Evolutionary conservation across 192 early-diverging fungal species (phyloP).

Genomic region (Coemansia sp.): DNA sequence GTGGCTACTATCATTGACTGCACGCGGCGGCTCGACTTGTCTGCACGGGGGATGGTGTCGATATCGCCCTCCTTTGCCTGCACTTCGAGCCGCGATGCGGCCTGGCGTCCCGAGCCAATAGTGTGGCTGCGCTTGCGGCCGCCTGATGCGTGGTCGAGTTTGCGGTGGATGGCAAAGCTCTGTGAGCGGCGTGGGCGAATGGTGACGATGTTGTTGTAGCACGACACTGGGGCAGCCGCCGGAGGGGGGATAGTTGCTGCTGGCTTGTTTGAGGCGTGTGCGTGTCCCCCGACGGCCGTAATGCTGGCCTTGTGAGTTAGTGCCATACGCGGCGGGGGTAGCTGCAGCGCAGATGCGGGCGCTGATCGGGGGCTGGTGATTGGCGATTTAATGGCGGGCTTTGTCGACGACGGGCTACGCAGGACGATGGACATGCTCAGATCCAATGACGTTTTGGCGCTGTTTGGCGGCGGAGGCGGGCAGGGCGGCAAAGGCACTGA

Average conservation of each 20-base stretch:
- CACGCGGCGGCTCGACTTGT: slow-evolving; percentile 30
- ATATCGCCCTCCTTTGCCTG: background rate
- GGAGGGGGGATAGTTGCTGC: background rate
- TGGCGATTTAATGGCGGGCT: slow-evolving; percentile 20
- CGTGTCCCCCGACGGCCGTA: slow-evolving; percentile 39
- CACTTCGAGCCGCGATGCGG: slow-evolving; percentile 1
- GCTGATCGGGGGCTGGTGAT: background rate
- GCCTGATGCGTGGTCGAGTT: slow-evolving; percentile 22
- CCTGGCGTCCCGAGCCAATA: slow-evolving; percentile 36
- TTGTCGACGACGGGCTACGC: slow-evolving; percentile 42
- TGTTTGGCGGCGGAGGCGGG: background rate
- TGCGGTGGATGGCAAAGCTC: slow-evolving; percentile 41
- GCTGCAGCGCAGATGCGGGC: background rate
- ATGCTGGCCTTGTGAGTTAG: slow-evolving; percentile 46
- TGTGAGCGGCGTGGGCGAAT: slow-evolving; percentile 42
- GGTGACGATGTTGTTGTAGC: slow-evolving; percentile 21
- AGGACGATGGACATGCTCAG: slow-evolving; percentile 44
- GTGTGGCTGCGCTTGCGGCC: slow-evolving; percentile 48
- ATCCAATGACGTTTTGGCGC: slow-evolving; percentile 37
- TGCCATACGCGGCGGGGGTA: slow-evolving; percentile 12
- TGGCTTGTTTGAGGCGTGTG: background rate
- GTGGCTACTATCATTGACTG: slow-evolving; percentile 32
- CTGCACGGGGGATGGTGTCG: slow-evolving; percentile 16
- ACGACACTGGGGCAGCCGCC: background rate
- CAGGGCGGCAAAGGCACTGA: background rate